These are phyloP conservation scores for Alternaria postmessia DNA, from an alignment of 2,329 filamentous ascomycete species.

Conservation along the genomic window DNA sequence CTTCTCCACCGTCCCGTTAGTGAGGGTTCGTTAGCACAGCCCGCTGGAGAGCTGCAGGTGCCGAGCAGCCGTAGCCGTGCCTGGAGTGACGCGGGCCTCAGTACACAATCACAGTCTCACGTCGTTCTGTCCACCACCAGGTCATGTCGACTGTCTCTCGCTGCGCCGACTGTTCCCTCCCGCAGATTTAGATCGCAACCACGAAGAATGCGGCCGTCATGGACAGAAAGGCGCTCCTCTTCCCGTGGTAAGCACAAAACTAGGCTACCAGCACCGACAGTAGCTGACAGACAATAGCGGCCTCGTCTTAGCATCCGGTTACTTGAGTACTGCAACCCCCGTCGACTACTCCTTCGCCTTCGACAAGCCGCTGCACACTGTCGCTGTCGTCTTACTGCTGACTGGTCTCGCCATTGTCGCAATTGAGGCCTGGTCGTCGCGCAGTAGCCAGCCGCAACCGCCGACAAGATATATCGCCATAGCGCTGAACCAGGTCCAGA, in stretches of 20 bases:
- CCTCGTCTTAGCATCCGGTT: slow-evolving; percentile 45
- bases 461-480: slow-evolving; percentile 41
- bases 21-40: slow-evolving; percentile 7
- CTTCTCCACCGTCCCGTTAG: slow-evolving; percentile 20
- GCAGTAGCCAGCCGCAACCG: slow-evolving; percentile 27
- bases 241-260: slow-evolving; percentile 39
- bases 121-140: slow-evolving; percentile 10
- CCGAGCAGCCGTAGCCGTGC: slow-evolving; percentile 17
- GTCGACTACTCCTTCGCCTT: slow-evolving; percentile 46
- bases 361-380: slow-evolving; percentile 48
- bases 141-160: slow-evolving; percentile 28
- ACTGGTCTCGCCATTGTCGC: slow-evolving; percentile 44
- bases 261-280: not conserved
- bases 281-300: slow-evolving; percentile 40
- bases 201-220: slow-evolving; percentile 45
- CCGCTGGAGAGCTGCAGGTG: slow-evolving; percentile 9
- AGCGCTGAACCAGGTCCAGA: slow-evolving; percentile 37
- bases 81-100: slow-evolving; percentile 21
- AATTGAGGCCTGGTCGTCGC: slow-evolving; percentile 32
- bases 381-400: slow-evolving; percentile 41
- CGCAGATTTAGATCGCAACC: slow-evolving; percentile 30
- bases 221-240: slow-evolving; percentile 48
- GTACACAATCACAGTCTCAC: slow-evolving; percentile 12
- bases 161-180: slow-evolving; percentile 31
- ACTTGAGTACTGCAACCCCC: slow-evolving; percentile 42